phyloP scores from a whole-genome alignment of 208 protist species.

The Entamoeba moshkovskii region DNA sequence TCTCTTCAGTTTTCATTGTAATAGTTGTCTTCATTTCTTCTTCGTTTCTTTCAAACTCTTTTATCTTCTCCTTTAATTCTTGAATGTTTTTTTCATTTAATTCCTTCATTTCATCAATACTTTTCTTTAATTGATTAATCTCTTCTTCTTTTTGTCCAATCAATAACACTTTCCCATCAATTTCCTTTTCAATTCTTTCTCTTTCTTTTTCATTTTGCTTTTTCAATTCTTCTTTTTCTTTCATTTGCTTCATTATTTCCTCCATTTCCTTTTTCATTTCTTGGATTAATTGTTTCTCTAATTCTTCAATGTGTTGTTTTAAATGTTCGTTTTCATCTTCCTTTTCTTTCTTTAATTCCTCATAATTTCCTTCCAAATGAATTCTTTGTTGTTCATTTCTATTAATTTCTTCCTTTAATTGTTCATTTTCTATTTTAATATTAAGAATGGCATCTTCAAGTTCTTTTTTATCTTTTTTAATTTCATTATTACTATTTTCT shows the following conservation, averaged over 20 bases:
- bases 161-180: neutral
- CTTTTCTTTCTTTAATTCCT: neutral
- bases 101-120: neutral
- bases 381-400: neutral
- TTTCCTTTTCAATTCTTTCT: neutral
- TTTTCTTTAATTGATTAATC: neutral
- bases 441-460: neutral
- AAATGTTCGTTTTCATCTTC: neutral
- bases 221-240: neutral
- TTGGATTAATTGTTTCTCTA: neutral
- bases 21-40: neutral
- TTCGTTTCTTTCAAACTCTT: neutral
- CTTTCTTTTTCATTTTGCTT: conserved; percentile 3
- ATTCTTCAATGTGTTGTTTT: neutral
- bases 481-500: neutral
- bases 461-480: neutral
- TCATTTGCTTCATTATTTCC: neutral
- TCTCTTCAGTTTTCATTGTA: neutral
- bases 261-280: neutral
- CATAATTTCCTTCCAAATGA: neutral
- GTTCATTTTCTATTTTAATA: neutral
- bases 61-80: neutral
- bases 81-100: neutral
- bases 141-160: neutral
- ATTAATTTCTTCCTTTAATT: neutral